phyloP scores from a whole-genome alignment of 768 basidiomycete species.

The Lentinula detonsa region DNA sequence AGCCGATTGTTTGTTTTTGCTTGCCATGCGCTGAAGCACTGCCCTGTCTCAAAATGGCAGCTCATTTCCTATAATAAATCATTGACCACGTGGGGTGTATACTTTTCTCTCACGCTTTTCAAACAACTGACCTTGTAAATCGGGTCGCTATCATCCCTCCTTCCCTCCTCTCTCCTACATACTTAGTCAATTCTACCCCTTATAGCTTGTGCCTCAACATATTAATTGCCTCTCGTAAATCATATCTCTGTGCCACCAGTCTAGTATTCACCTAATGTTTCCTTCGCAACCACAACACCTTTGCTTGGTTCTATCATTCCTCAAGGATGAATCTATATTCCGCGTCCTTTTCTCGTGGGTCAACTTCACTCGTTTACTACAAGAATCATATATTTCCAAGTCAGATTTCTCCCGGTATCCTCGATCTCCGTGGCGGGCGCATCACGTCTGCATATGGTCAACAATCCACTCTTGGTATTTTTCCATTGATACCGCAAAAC shows the following conservation, averaged over 20 bases:
- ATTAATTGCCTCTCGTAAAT: not conserved
- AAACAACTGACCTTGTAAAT: not conserved
- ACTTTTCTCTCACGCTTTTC: not conserved
- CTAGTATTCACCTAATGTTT: not conserved
- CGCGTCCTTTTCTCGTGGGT: not conserved
- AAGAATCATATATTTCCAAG: not conserved
- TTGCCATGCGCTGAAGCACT: not conserved
- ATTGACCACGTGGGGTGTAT: not conserved
- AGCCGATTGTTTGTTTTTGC: not conserved
- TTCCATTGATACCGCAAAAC: not conserved
- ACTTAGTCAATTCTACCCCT: not conserved
- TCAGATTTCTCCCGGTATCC: not conserved
- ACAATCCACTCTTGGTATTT: not conserved
- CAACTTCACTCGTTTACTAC: not conserved
- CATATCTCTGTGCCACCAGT: not conserved
- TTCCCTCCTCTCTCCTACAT: not conserved
- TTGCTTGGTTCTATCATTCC: not conserved
- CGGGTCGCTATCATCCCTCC: not conserved
- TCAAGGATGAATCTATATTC: not conserved
- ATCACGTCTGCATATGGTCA: constrained; percentile 2
- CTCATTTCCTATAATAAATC: not conserved
- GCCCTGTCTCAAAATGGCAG: not conserved
- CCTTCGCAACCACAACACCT: not conserved
- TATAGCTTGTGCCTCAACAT: not conserved
- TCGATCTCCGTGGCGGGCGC: constrained; percentile 2